Evolutionary conservation across 768 basidiomycete species (phyloP).

Genomic region (Calocybe indica): DNA sequence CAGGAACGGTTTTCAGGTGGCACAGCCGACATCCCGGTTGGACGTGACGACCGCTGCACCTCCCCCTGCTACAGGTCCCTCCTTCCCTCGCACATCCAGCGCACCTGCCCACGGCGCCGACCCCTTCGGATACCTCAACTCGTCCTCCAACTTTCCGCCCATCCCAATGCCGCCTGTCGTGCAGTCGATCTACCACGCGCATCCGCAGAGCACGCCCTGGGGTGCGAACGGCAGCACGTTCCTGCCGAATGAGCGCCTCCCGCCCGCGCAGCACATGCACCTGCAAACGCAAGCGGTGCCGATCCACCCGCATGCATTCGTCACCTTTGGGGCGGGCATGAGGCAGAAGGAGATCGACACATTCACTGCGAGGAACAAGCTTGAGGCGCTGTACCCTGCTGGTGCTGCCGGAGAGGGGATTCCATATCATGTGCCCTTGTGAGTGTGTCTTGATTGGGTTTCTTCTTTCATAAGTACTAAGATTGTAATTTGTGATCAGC

Average conservation of each 20-base stretch:
- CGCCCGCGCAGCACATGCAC: slow-evolving; percentile 24
- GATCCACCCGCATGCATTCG: slow-evolving; percentile 66
- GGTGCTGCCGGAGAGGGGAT: slow-evolving; percentile 35
- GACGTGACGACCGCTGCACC: slow-evolving; percentile 19
- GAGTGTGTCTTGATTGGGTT: slow-evolving; percentile 19
- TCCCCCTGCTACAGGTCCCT: slow-evolving; percentile 10
- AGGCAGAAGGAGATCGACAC: slow-evolving; percentile 80
- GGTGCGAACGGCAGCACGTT: slow-evolving; percentile 17
- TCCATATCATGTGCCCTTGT: slow-evolving; percentile 82
- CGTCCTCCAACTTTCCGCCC: slow-evolving; percentile 22
- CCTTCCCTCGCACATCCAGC: slow-evolving; percentile 4
- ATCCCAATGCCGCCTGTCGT: slow-evolving; percentile 21
- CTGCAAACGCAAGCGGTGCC: slow-evolving; percentile 49
- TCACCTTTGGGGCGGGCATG: slow-evolving; percentile 85
- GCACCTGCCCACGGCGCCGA: slow-evolving; percentile 26
- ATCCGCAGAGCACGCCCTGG: slow-evolving; percentile 31
- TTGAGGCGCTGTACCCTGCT: slow-evolving; percentile 50
- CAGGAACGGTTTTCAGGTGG: not conserved
- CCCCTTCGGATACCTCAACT: slow-evolving; percentile 59
- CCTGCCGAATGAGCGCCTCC: slow-evolving; percentile 7
- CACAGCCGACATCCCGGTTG: not conserved
- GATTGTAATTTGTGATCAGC: slow-evolving; percentile 27
- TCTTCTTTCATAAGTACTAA: slow-evolving; percentile 1
- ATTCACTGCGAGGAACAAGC: slow-evolving; percentile 61
- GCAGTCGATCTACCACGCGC: slow-evolving; percentile 26